Evolutionary conservation across 2,329 filamentous ascomycete genomes (phyloP).

Genomic region (Fusarium sulawesiense): DNA sequence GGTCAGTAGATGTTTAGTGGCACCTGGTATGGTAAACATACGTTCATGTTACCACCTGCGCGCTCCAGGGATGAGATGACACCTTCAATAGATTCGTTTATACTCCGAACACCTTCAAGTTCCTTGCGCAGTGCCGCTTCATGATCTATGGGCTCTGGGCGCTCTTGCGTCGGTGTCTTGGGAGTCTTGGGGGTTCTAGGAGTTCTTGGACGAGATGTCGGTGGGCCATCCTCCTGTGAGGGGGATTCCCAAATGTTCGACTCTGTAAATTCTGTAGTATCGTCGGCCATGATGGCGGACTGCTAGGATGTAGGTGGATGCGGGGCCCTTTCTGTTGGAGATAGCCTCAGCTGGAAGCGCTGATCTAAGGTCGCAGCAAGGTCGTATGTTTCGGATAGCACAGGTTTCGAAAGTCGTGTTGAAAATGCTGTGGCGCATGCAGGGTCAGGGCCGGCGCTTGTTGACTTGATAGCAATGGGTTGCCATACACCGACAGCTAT

Average conservation of each 20-base stretch:
- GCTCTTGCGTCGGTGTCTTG: conserved; percentile 59
- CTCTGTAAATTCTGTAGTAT: conserved; percentile 58
- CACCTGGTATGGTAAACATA: conserved; percentile 49
- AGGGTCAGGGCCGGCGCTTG: conserved; percentile 34
- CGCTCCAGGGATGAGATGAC: conserved; percentile 78
- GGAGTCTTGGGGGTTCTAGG: conserved; percentile 61
- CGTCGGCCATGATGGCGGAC: conserved; percentile 56
- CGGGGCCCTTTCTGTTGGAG: conserved; percentile 1
- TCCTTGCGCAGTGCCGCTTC: conserved; percentile 82
- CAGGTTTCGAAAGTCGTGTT: conserved; percentile 16
- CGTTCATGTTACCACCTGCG: conserved; percentile 81
- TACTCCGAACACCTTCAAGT: conserved; percentile 82
- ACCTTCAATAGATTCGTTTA: conserved; percentile 88
- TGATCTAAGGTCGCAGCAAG: conserved; percentile 16
- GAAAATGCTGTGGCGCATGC: conserved; percentile 22
- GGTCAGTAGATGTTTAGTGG: conserved; percentile 28
- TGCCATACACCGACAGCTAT: conserved; percentile 17
- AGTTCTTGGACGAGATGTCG: conserved; percentile 49
- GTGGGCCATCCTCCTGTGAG: conserved; percentile 48
- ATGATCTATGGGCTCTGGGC: conserved; percentile 66
- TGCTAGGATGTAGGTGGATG: neutral
- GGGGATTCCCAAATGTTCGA: conserved; percentile 63
- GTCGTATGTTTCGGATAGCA: conserved; percentile 24
- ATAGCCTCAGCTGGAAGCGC: conserved; percentile 30
- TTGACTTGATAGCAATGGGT: conserved; percentile 28